Evolutionary conservation across 164 flowering plant genomes (phyloP).

Genomic region (Amborella trichopoda): DNA sequence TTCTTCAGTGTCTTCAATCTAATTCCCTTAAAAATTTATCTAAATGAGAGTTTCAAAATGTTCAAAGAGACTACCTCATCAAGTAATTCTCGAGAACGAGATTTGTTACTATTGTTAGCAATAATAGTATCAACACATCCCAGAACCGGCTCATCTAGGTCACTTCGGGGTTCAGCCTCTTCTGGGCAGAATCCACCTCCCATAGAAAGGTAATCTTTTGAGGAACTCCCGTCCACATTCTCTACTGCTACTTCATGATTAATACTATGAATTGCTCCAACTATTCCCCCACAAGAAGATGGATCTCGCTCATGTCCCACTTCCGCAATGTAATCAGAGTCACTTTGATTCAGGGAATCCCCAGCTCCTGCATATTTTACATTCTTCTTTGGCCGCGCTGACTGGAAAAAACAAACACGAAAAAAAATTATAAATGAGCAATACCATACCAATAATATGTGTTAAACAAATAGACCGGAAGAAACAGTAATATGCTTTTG

Average conservation of each 20-base stretch:
- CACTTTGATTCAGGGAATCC: constrained; percentile 11
- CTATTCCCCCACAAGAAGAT: not conserved
- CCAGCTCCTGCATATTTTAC: constrained; percentile 24
- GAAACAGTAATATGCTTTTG: too few species aligned
- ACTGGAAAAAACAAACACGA: constrained; percentile 23
- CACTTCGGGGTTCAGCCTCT: constrained; percentile 20
- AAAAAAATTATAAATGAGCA: too few species aligned
- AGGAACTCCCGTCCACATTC: not conserved
- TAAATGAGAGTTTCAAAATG: constrained; percentile 1
- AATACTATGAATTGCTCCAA: constrained; percentile 7
- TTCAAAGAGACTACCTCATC: constrained; percentile 3
- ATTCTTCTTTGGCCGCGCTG: constrained; percentile 33
- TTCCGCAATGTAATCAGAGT: constrained; percentile 7
- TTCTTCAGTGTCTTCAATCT: too few species aligned
- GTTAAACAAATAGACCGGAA: too few species aligned
- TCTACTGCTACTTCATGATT: not conserved
- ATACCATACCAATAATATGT: too few species aligned
- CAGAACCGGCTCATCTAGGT: constrained; percentile 4
- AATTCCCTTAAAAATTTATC: not conserved
- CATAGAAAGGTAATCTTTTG: constrained; percentile 19
- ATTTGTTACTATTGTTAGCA: not conserved
- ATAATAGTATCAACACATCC: too few species aligned
- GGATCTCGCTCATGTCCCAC: constrained; percentile 12
- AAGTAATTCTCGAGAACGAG: constrained; percentile 4
- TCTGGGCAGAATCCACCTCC: constrained; percentile 42